These are phyloP conservation scores for Fusarium mundagurra DNA, from an alignment of 2,329 filamentous ascomycete species.

Conservation along the genomic window DNA sequence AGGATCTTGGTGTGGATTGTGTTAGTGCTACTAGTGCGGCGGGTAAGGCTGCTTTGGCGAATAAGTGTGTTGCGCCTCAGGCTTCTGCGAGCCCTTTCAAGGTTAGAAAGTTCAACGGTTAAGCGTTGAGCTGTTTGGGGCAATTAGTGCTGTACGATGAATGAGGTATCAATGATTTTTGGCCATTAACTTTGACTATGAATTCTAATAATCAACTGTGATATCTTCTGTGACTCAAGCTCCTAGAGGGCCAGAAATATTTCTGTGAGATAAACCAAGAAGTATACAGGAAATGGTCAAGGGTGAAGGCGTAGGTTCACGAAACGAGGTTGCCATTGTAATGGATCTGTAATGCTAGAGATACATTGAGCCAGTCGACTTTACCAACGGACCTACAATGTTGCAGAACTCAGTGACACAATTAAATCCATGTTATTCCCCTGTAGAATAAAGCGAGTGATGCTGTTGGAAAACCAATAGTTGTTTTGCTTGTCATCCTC, in stretches of 20 bases:
- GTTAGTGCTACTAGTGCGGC: slow-evolving; percentile 27
- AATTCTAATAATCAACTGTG: neutral
- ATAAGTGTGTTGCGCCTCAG: slow-evolving; percentile 27
- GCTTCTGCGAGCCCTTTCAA: slow-evolving; percentile 33
- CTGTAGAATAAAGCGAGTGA: too few relatives aligned
- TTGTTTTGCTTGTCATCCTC: too few relatives aligned
- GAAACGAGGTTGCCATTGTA: too few relatives aligned
- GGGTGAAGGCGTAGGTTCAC: rapidly evolving
- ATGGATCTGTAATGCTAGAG: too few relatives aligned
- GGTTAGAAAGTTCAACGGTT: slow-evolving; percentile 19
- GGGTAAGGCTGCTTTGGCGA: slow-evolving; percentile 33
- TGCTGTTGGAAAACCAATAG: too few relatives aligned
- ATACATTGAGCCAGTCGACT: too few relatives aligned
- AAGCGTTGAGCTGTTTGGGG: neutral
- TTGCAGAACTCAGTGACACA: too few relatives aligned
- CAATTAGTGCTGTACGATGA: neutral
- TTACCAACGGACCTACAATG: too few relatives aligned
- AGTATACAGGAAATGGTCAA: too few relatives aligned
- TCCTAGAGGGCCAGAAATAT: rapidly evolving
- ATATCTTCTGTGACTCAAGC: neutral
- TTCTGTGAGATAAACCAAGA: too few relatives aligned
- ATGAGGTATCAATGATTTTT: neutral
- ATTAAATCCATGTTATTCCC: too few relatives aligned
- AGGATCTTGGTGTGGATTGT: slow-evolving; percentile 36
- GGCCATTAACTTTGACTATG: neutral